phyloP scores from a whole-genome alignment of 257 asterid species.

The Pogostemon cablin region DNA sequence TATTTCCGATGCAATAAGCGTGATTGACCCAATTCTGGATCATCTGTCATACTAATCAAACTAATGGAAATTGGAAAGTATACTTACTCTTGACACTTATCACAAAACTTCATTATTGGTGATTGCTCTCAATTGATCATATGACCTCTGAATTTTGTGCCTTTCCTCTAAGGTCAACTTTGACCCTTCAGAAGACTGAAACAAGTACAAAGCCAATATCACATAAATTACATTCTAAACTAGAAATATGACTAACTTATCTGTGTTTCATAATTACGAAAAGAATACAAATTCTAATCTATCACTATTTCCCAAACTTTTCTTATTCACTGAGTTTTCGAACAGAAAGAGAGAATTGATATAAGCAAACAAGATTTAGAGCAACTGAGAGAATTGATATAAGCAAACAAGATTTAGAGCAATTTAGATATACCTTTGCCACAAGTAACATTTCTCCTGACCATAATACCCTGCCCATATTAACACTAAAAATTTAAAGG shows the following conservation, averaged over 20 bases:
- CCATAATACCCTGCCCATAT: too few relatives aligned
- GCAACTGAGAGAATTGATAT: not conserved
- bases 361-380: not conserved
- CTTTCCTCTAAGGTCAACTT: constrained; percentile 60
- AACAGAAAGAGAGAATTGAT: not conserved
- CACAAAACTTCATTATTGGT: constrained; percentile 22
- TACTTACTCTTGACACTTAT: constrained; percentile 14
- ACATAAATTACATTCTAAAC: not conserved
- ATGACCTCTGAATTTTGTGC: constrained; percentile 53
- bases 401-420: not conserved
- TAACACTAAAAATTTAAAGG: too few relatives aligned
- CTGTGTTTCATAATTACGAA: not conserved
- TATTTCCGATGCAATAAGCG: too few relatives aligned
- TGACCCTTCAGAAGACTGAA: constrained; percentile 55
- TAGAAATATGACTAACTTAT: not conserved
- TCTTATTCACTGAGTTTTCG: not conserved
- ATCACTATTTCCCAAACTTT: not conserved
- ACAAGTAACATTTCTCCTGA: not conserved
- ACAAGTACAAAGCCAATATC: constrained; percentile 6
- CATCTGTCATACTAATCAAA: too few relatives aligned
- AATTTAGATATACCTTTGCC: not conserved
- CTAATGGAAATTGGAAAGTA: not conserved
- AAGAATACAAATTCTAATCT: not conserved
- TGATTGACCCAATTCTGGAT: too few relatives aligned
- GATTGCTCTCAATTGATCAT: constrained; percentile 46